phyloP scores from a whole-genome alignment of 1,284 basidiomycete genomes.

The Moniliophthora roreri region DNA sequence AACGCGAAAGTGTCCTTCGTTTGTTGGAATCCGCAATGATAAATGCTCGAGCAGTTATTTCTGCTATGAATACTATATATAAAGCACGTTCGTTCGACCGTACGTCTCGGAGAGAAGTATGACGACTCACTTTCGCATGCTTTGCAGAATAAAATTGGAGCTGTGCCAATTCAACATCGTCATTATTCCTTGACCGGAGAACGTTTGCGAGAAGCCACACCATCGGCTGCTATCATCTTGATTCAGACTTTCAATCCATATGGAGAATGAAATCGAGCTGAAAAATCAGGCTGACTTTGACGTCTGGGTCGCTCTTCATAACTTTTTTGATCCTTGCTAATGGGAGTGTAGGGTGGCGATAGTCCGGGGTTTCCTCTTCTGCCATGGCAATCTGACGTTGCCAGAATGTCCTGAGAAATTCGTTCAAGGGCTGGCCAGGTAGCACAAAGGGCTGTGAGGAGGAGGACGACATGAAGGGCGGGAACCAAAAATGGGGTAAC shows the following conservation, averaged over 20 bases:
- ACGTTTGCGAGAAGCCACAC: constrained; percentile 38
- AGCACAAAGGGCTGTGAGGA: constrained; percentile 49
- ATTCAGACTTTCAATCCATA: constrained; percentile 3
- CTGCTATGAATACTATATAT: constrained; percentile 97
- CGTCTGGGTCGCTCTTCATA: constrained; percentile 97
- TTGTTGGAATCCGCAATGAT: constrained; percentile 93
- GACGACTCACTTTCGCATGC: constrained; percentile 84
- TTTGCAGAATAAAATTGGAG: constrained; percentile 92
- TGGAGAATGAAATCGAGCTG: background rate
- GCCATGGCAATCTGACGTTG: constrained; percentile 78
- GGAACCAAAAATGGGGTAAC: too few species aligned
- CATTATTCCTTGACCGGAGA: background rate
- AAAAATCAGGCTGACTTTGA: constrained; percentile 63
- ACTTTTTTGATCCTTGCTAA: constrained; percentile 95
- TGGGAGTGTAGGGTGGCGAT: constrained; percentile 83
- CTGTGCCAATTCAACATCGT: constrained; percentile 34
- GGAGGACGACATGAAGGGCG: background rate
- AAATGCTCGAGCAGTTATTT: constrained; percentile 92
- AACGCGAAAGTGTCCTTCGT: constrained; percentile 85
- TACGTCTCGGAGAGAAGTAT: too few species aligned
- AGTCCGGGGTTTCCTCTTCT: constrained; percentile 82
- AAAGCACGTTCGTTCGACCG: constrained; percentile 4
- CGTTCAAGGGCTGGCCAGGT: constrained; percentile 72
- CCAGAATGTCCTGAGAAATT: constrained; percentile 83
- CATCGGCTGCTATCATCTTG: constrained; percentile 95